Conservation (phyloP, 768 basidiomycete genomes). For the Hemileccinum rubropunctum region DNA sequence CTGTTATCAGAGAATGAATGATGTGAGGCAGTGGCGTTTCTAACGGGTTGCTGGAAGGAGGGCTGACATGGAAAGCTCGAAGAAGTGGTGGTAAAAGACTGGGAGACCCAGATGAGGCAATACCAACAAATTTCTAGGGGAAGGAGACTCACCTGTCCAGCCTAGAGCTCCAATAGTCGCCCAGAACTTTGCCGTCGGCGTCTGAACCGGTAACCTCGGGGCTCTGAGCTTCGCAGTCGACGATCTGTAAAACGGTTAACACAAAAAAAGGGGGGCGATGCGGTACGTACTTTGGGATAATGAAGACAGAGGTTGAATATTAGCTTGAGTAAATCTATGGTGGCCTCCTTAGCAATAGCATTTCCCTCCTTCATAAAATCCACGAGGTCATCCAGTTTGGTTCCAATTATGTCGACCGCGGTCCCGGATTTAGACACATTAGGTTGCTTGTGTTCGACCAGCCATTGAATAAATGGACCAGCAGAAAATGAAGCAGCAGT, state of each 20-base stretch:
- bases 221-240: conserved; percentile 44
- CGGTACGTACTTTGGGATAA: conserved; percentile 64
- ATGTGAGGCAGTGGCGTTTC: conserved; percentile 74
- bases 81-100: conserved; percentile 70
- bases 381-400: conserved; percentile 59
- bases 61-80: conserved; percentile 64
- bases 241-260: conserved; percentile 25
- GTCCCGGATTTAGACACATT: conserved; percentile 39
- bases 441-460: conserved; percentile 63
- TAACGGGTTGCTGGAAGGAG: conserved; percentile 61
- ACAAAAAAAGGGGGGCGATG: background rate
- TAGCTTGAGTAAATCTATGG: conserved; percentile 82
- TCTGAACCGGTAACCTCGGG: conserved; percentile 16
- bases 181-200: conserved; percentile 49
- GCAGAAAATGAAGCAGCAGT: conserved; percentile 55
- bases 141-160: conserved; percentile 60
- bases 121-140: background rate
- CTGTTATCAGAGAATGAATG: conserved; percentile 76
- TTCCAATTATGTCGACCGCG: conserved; percentile 59
- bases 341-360: conserved; percentile 54
- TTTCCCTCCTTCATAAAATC: conserved; percentile 47
- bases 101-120: background rate
- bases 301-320: conserved; percentile 77
- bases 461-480: conserved; percentile 43
- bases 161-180: conserved; percentile 72